A percentile compares a stretch with the other conserved stretches of the same genome.
Evolutionary conservation across 2,329 filamentous ascomycete species (phyloP).

Genomic region (Exutisphaerella laricina): DNA sequence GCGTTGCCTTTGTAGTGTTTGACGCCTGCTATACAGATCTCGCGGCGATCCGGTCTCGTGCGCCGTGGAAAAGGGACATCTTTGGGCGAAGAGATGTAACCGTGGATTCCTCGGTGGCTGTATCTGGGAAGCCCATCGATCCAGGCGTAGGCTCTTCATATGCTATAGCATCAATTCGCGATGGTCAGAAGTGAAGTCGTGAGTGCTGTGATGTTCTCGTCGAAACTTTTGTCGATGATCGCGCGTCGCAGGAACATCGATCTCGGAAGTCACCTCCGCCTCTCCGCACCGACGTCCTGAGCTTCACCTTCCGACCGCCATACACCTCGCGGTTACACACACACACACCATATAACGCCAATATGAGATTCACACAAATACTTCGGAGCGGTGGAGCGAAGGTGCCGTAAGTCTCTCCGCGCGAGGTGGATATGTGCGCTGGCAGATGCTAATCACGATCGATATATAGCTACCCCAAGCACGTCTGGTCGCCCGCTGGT

Average conservation of each 20-base stretch:
- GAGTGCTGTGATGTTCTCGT: slow-evolving; percentile 6
- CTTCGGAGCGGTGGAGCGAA: slow-evolving; percentile 69
- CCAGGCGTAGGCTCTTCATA: slow-evolving; percentile 49
- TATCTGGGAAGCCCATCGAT: slow-evolving; percentile 56
- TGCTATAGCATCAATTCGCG: slow-evolving; percentile 14
- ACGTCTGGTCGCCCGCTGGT: slow-evolving; percentile 98
- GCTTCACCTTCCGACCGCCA: slow-evolving; percentile 4
- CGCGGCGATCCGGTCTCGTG: slow-evolving; percentile 13
- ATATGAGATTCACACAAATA: slow-evolving; percentile 30
- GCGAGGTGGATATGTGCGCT: background rate
- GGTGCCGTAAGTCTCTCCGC: slow-evolving; percentile 53
- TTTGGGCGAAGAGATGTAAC: slow-evolving; percentile 25
- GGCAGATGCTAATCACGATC: slow-evolving; percentile 20
- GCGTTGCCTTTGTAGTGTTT: slow-evolving; percentile 19
- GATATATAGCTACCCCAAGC: slow-evolving; percentile 38
- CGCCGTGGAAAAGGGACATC: slow-evolving; percentile 23
- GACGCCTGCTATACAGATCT: slow-evolving; percentile 17
- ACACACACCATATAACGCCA: slow-evolving; percentile 6
- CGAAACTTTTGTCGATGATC: slow-evolving; percentile 7
- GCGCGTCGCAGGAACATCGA: slow-evolving; percentile 6
- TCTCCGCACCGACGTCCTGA: slow-evolving; percentile 14
- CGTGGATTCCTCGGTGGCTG: slow-evolving; percentile 48
- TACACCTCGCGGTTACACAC: slow-evolving; percentile 8
- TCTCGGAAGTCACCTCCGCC: slow-evolving; percentile 1
- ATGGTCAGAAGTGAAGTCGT: slow-evolving; percentile 3